A percentile compares a stretch with the other conserved stretches of the same genome.
Evolutionary conservation across 805 yeast genomes (phyloP).

Genomic region (Metschnikowia continentalis): DNA sequence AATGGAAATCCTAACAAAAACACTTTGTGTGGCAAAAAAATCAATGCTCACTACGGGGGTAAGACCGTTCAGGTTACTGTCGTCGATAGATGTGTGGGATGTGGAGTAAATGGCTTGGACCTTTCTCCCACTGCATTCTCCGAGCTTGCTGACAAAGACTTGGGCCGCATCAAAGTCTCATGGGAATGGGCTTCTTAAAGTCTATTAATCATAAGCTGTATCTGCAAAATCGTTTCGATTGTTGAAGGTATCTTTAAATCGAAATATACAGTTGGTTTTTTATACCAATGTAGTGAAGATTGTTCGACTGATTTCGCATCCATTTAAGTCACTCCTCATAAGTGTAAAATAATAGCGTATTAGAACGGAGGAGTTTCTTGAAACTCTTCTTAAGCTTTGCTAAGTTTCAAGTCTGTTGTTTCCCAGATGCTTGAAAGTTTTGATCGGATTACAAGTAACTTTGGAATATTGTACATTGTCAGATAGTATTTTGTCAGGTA

Average conservation of each 20-base stretch:
- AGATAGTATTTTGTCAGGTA: no score
- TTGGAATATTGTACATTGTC: no score
- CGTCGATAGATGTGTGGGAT: slow-evolving; percentile 55
- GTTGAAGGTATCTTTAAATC: not conserved
- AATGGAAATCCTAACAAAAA: slow-evolving; percentile 40
- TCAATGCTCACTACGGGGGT: slow-evolving; percentile 43
- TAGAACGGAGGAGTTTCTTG: no score
- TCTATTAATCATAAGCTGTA: not conserved
- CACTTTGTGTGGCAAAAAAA: slow-evolving; percentile 51
- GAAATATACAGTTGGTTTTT: not conserved
- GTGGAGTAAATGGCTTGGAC: slow-evolving; percentile 48
- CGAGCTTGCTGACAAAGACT: slow-evolving; percentile 45
- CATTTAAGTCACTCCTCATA: not conserved
- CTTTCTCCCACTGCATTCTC: slow-evolving; percentile 59
- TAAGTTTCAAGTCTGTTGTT: no score
- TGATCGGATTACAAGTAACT: no score
- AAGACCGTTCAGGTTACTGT: slow-evolving; percentile 54
- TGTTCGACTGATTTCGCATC: not conserved
- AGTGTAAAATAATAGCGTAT: no score
- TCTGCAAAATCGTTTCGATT: not conserved
- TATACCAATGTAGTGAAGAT: not conserved
- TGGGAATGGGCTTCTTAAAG: slow-evolving; percentile 39
- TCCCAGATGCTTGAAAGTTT: no score
- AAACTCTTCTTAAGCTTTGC: no score
- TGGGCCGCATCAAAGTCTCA: slow-evolving; percentile 51